These are phyloP conservation scores for Theobroma cacao DNA, from an alignment of 345 rosid genomes.

Conservation along the genomic window DNA sequence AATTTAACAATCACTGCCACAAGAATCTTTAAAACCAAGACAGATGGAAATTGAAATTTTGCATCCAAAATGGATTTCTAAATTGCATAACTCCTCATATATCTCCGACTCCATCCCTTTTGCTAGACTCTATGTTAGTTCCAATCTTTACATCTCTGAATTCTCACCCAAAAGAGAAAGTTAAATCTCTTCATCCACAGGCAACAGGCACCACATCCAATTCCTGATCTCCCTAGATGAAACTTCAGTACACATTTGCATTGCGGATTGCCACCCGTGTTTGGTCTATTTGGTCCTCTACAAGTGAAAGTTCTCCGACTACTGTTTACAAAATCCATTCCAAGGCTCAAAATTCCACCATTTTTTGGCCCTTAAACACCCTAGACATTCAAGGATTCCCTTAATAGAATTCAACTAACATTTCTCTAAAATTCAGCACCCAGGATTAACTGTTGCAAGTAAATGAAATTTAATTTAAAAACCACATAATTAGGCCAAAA, in stretches of 20 bases:
- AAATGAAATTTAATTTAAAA: neutral
- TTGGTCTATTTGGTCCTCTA: neutral
- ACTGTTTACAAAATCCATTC: neutral
- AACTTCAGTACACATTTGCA: neutral
- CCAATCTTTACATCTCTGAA: neutral
- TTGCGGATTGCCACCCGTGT: neutral
- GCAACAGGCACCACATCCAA: neutral
- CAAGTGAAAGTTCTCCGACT: neutral
- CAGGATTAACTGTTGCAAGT: neutral
- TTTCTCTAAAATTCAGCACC: neutral
- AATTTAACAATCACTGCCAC: neutral
- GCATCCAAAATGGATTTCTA: neutral
- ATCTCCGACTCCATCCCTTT: neutral
- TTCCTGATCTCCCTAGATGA: neutral
- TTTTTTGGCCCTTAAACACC: neutral
- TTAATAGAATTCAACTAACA: neutral
- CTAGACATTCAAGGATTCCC: neutral
- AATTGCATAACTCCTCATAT: neutral
- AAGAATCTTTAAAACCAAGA: neutral
- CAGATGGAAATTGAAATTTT: neutral
- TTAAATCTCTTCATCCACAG: neutral
- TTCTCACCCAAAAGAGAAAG: neutral
- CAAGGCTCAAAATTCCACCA: neutral
- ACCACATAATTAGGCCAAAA: neutral
- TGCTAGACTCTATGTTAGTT: neutral